These are phyloP conservation scores for Quercus lobata DNA, from an alignment of 331 rosid genomes.

Conservation along the genomic window DNA sequence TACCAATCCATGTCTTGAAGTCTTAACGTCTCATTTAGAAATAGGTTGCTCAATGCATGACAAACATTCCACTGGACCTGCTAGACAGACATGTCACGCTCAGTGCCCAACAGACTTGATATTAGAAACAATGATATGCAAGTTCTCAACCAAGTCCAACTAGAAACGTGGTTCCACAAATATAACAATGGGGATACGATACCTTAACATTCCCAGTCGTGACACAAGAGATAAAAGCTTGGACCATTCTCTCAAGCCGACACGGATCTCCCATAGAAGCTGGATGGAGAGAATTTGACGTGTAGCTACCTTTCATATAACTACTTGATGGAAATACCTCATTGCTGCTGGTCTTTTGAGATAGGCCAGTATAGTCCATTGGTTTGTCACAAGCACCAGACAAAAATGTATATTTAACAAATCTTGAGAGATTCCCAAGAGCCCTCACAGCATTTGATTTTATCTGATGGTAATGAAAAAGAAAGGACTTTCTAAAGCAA, in stretches of 20 bases:
- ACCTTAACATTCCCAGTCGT: conserved; percentile 95
- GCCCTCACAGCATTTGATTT: conserved; percentile 99
- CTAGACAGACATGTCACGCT: conserved; percentile 17
- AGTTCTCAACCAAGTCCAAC: conserved; percentile 15
- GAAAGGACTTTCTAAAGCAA: not conserved
- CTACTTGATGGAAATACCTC: conserved; percentile 21
- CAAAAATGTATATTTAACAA: conserved; percentile 45
- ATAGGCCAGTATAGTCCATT: conserved; percentile 19
- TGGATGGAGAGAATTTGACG: conserved; percentile 25
- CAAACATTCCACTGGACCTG: conserved; percentile 99
- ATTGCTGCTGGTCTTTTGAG: conserved; percentile 2
- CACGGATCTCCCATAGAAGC: conserved; percentile 33
- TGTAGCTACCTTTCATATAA: conserved; percentile 17
- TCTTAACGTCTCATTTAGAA: conserved; percentile 80
- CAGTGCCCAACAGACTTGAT: conserved; percentile 6
- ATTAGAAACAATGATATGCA: conserved; percentile 16
- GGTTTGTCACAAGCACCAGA: conserved; percentile 29
- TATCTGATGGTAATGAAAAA: conserved; percentile 48
- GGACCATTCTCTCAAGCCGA: conserved; percentile 69
- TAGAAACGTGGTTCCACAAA: not conserved
- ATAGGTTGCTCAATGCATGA: conserved; percentile 92
- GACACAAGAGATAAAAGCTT: conserved; percentile 75
- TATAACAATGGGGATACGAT: conserved; percentile 12
- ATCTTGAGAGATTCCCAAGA: conserved; percentile 90
- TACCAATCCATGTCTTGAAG: conserved; percentile 88